Percentiles rank a stretch among this genome's conserved stretches.
Conservation (phyloP, 306 rosid genomes). For the Oemleria cerasiformis region DNA sequence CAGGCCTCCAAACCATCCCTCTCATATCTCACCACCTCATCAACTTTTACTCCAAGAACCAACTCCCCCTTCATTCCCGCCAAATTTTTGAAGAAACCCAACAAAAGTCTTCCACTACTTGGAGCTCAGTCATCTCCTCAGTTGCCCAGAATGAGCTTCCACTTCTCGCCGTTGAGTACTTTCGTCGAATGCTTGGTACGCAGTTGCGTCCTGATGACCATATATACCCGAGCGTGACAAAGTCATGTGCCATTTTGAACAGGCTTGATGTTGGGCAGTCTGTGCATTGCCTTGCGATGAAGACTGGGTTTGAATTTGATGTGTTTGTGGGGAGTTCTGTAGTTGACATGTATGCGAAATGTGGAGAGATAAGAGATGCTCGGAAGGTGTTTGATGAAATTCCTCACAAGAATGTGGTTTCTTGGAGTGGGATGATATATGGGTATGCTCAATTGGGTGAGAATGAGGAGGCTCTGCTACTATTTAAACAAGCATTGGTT, state of each 20-base stretch:
- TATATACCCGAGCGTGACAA: slow-evolving; percentile 62
- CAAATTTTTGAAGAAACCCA: slow-evolving; percentile 50
- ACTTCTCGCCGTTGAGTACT: slow-evolving; percentile 43
- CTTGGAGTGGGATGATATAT: slow-evolving; percentile 85
- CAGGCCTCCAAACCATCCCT: slow-evolving; percentile 55
- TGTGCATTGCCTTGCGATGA: slow-evolving; percentile 51
- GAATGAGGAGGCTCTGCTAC: slow-evolving; percentile 56
- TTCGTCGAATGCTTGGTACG: slow-evolving; percentile 57
- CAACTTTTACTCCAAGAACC: slow-evolving; percentile 71
- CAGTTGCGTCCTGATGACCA: slow-evolving; percentile 59
- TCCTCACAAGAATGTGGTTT: slow-evolving; percentile 71
- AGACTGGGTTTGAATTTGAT: slow-evolving; percentile 48
- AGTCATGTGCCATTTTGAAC: slow-evolving; percentile 57
- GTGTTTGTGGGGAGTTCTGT: slow-evolving; percentile 72
- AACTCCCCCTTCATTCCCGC: slow-evolving; percentile 48
- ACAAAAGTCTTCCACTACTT: slow-evolving; percentile 51
- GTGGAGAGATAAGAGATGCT: slow-evolving; percentile 43
- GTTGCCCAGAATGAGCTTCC: slow-evolving; percentile 81
- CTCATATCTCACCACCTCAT: slow-evolving; percentile 66
- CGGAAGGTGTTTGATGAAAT: slow-evolving; percentile 64
- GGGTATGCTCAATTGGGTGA: slow-evolving; percentile 64
- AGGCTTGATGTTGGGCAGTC: slow-evolving; percentile 39
- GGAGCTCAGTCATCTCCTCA: slow-evolving; percentile 79
- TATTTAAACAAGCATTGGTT: slow-evolving; percentile 56
- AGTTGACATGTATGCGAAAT: slow-evolving; percentile 69